These are phyloP conservation scores for Trichoderma lentiforme DNA, from an alignment of 2,329 filamentous ascomycete species.

Conservation along the genomic window DNA sequence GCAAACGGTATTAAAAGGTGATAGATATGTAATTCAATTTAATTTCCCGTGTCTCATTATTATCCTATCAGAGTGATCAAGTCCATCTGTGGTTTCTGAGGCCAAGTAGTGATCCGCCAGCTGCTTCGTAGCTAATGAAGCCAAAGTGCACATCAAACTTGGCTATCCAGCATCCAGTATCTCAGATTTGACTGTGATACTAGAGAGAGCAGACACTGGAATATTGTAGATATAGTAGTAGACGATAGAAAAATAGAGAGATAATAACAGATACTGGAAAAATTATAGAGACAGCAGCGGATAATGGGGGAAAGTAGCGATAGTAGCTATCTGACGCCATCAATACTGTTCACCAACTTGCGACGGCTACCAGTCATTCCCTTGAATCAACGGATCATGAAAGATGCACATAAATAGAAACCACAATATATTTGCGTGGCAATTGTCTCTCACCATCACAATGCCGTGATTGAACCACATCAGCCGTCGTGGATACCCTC, in stretches of 20 bases:
- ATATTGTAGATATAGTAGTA: too few species aligned
- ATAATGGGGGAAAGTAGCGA: too few species aligned
- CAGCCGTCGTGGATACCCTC: background rate
- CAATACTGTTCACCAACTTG: background rate
- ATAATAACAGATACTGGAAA: too few species aligned
- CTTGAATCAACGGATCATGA: background rate
- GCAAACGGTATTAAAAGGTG: background rate
- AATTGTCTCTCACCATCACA: background rate
- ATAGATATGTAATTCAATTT: background rate
- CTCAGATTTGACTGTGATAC: background rate
- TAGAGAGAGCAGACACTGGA: background rate
- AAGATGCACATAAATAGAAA: background rate
- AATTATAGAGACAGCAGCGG: too few species aligned
- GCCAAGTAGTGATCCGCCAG: background rate
- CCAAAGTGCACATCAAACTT: background rate
- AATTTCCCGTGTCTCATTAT: background rate
- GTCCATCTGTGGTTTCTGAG: background rate
- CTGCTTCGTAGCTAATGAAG: background rate
- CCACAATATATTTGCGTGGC: background rate
- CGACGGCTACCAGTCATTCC: background rate
- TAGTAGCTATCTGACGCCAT: background rate
- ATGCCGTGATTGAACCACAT: background rate
- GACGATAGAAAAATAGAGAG: too few species aligned
- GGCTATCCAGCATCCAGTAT: background rate
- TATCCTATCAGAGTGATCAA: background rate